These are phyloP conservation scores for Dorcoceras hygrometricum DNA, from an alignment of 257 asterid genomes.

Conservation along the genomic window DNA sequence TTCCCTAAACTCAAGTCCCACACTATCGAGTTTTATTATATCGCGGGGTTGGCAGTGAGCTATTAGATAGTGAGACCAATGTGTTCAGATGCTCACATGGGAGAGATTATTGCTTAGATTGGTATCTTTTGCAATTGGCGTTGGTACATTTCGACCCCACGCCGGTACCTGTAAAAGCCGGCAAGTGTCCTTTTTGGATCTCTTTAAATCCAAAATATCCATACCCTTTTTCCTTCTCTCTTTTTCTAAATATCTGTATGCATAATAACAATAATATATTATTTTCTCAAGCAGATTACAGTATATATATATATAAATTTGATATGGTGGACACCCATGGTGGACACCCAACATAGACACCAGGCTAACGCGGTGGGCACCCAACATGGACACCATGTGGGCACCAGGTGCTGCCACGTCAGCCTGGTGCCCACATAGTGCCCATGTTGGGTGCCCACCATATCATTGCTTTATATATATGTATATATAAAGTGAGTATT, in stretches of 20 bases:
- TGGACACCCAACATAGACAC: too few species aligned
- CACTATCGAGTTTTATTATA: background rate
- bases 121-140: slow-evolving; percentile 26
- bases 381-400: too few species aligned
- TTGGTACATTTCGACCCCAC: slow-evolving; percentile 26
- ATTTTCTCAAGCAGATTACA: too few species aligned
- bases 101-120: slow-evolving; percentile 16
- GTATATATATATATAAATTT: too few species aligned
- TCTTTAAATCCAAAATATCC: slow-evolving; percentile 6
- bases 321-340: too few species aligned
- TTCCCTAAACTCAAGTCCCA: slow-evolving; percentile 15
- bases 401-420: too few species aligned
- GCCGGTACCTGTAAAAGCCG: slow-evolving; percentile 3
- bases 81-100: slow-evolving; percentile 22
- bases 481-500: too few species aligned
- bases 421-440: too few species aligned
- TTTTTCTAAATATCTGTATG: background rate
- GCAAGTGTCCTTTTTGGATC: slow-evolving; percentile 27
- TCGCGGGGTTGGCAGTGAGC: background rate
- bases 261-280: too few species aligned
- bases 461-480: too few species aligned
- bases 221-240: background rate
- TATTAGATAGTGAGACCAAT: slow-evolving; percentile 15
- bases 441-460: too few species aligned
- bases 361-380: too few species aligned